Conservation (phyloP, 2,329 filamentous ascomycete genomes). For the Lasiodiplodia hormozganensis region DNA sequence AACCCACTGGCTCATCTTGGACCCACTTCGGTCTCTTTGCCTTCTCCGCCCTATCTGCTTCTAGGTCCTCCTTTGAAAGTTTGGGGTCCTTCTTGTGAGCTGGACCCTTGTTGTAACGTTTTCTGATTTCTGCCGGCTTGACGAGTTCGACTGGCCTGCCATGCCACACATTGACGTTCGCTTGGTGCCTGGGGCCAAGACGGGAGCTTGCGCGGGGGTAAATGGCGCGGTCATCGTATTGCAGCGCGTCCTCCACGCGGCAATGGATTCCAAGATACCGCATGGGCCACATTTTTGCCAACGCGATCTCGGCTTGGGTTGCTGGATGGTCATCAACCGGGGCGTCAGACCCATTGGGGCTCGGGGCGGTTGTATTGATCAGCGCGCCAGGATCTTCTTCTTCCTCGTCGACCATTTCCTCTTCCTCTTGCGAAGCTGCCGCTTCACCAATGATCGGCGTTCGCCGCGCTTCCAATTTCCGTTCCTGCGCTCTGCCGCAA, state of each 20-base stretch:
- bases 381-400: conserved; percentile 64
- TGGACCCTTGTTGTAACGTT: conserved; percentile 68
- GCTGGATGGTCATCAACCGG: conserved; percentile 66
- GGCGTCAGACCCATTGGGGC: conserved; percentile 53
- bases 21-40: conserved; percentile 92
- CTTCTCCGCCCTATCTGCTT: conserved; percentile 79
- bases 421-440: conserved; percentile 65
- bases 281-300: conserved; percentile 95
- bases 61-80: conserved; percentile 79
- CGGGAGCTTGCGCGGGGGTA: conserved; percentile 95
- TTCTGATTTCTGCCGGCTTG: conserved; percentile 86
- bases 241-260: conserved; percentile 90
- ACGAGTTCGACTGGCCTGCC: conserved; percentile 89
- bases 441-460: conserved; percentile 72
- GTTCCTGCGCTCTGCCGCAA: conserved; percentile 94
- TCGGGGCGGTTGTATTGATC: conserved; percentile 54
- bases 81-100: conserved; percentile 78
- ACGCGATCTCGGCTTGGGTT: conserved; percentile 87
- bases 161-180: conserved; percentile 82
- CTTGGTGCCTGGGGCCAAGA: conserved; percentile 89
- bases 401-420: conserved; percentile 70
- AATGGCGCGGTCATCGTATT: conserved; percentile 92
- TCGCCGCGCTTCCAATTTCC: conserved; percentile 86
- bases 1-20: conserved; percentile 88
- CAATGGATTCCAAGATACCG: conserved; percentile 96